Percentiles rank a stretch among this genome's conserved stretches.
phyloP scores from a whole-genome alignment of 2,329 filamentous ascomycete genomes.

The Claviceps pazoutovae region DNA sequence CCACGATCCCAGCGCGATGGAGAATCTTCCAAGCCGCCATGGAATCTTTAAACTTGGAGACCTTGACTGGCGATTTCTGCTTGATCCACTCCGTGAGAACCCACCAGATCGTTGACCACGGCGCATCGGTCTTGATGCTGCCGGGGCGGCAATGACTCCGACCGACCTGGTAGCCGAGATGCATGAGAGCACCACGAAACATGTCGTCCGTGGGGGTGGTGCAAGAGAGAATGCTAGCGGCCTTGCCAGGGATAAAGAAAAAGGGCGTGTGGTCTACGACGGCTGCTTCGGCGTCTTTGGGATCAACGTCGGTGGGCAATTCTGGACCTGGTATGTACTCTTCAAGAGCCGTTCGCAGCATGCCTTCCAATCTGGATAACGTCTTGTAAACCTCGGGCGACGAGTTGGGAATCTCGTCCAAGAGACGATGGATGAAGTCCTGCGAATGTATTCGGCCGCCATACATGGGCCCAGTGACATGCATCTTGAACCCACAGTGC shows the following conservation, averaged over 20 bases:
- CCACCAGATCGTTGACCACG: conserved; percentile 83
- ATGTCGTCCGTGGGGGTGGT: conserved; percentile 65
- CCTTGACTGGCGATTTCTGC: conserved; percentile 66
- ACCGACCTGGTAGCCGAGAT: conserved; percentile 69
- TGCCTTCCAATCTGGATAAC: conserved; percentile 68
- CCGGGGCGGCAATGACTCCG: conserved; percentile 82
- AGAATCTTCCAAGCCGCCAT: conserved; percentile 61
- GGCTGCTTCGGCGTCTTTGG: conserved; percentile 39
- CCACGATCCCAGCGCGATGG: conserved; percentile 23
- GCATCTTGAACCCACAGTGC: conserved; percentile 77
- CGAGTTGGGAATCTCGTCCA: conserved; percentile 55
- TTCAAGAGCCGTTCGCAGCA: conserved; percentile 79
- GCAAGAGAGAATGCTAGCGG: conserved; percentile 68
- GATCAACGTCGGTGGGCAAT: conserved; percentile 25
- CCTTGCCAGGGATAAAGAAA: conserved; percentile 63
- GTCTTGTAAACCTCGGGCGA: conserved; percentile 66
- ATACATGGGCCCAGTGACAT: conserved; percentile 90
- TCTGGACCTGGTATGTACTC: conserved; percentile 38
- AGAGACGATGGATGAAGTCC: conserved; percentile 65
- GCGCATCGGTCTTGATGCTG: conserved; percentile 85
- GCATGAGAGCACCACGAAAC: conserved; percentile 66
- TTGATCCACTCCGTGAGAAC: conserved; percentile 84
- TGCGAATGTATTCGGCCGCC: conserved; percentile 76
- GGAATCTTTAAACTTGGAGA: conserved; percentile 52
- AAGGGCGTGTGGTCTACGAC: conserved; percentile 65